Conservation (phyloP, 108 stramenopile genomes). For the Skeletonema marinoi region DNA sequence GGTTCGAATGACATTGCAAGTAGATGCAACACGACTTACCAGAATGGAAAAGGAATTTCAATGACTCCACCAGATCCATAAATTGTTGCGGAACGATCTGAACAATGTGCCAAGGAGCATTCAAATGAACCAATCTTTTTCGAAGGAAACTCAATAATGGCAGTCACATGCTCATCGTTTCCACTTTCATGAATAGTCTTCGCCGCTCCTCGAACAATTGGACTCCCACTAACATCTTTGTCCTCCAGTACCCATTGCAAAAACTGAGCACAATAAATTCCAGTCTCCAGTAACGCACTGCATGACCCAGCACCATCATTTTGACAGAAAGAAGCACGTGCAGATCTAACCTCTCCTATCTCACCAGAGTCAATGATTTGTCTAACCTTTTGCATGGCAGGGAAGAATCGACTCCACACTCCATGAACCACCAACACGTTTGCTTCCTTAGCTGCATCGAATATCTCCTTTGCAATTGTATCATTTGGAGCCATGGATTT, state of each 20-base stretch:
- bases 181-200: slow-evolving; percentile 34
- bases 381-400: slow-evolving; percentile 52
- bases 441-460: slow-evolving; percentile 26
- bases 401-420: slow-evolving; percentile 61
- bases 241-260: slow-evolving; percentile 52
- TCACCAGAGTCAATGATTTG: slow-evolving; percentile 44
- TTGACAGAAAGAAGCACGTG: slow-evolving; percentile 57
- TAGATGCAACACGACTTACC: slow-evolving; percentile 20
- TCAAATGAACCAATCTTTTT: slow-evolving; percentile 52
- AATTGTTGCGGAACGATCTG: slow-evolving; percentile 43
- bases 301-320: slow-evolving; percentile 55
- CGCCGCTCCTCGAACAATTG: slow-evolving; percentile 43
- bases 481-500: slow-evolving; percentile 53
- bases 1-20: neutral
- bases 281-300: slow-evolving; percentile 52
- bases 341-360: slow-evolving; percentile 46
- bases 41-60: slow-evolving; percentile 55
- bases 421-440: slow-evolving; percentile 49
- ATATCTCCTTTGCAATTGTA: slow-evolving; percentile 22
- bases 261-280: slow-evolving; percentile 64
- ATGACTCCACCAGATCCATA: slow-evolving; percentile 51
- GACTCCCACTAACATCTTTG: slow-evolving; percentile 6
- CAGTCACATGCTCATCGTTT: slow-evolving; percentile 52
- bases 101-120: slow-evolving; percentile 46
- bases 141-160: slow-evolving; percentile 49